Conservation (phyloP, 2,329 filamentous ascomycete genomes). For the Cordyceps cateniannulata region DNA sequence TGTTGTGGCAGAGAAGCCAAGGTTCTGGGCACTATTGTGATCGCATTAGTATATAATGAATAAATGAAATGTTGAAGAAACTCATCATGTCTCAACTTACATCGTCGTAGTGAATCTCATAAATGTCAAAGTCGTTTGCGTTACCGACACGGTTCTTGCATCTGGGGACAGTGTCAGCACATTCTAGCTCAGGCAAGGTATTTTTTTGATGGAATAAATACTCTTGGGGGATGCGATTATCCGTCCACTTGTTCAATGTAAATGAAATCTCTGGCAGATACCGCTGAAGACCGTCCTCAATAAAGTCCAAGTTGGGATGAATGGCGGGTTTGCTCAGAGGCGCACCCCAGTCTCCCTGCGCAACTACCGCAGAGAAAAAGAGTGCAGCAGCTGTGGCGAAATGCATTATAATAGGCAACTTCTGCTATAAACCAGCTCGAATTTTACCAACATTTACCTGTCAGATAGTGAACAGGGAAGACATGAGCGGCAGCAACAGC, state of each 20-base stretch:
- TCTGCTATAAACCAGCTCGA: too few species aligned
- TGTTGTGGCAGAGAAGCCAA: conserved; percentile 2
- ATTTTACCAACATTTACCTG: too few species aligned
- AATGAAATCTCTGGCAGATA: conserved; percentile 4
- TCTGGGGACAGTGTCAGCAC: neutral
- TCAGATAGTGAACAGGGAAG: too few species aligned
- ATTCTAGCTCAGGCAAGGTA: neutral
- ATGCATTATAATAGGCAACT: neutral
- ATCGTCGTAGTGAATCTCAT: conserved; percentile 3
- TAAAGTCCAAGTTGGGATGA: conserved; percentile 3
- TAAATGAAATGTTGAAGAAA: neutral
- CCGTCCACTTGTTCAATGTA: conserved; percentile 2
- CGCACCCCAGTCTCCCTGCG: neutral
- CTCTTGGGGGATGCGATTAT: conserved; percentile 1
- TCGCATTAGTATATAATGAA: neutral
- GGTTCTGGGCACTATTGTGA: neutral
- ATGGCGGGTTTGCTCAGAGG: neutral
- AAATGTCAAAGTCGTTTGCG: conserved; percentile 8
- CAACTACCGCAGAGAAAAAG: neutral
- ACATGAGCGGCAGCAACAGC: neutral
- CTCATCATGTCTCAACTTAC: neutral
- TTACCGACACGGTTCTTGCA: neutral
- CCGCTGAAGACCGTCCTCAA: conserved; percentile 4
- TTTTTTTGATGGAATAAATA: neutral
- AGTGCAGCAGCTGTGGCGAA: neutral